Evolutionary conservation across 2,329 filamentous ascomycete genomes (phyloP), one percentile per base, ranked within the genome.

Genomic region (Colletotrichum plurivorum): DNA sequence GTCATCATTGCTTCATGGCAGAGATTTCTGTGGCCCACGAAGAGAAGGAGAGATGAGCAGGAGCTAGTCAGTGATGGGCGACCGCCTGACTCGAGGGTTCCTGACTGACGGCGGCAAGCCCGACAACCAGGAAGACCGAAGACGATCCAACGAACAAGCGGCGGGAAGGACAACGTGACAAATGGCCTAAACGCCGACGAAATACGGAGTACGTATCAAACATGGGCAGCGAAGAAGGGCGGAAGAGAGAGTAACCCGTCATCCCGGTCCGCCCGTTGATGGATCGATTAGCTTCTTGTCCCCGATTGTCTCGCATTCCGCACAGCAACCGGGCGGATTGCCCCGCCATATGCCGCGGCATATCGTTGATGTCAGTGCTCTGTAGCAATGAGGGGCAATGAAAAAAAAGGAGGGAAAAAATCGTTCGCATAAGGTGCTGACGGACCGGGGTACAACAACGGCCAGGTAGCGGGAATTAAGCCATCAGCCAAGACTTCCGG

Each of bases 311-410:
- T 52, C 25, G 53, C 53, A 43, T 43, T 22, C 31, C 54, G 15
- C 31, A 27, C 12, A n/a, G 46, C 16, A 46, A 16, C 16, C 15
- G 45, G 45, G n/a, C 22, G 48, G 52, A 20, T 20, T 13, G 43
- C 41, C 62, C 66, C 66, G 55, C 61, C 49, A 65, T 27, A 48
- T 49, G 45, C 66, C 66, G 66, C 66, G 66, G 66, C 61, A 69
- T 59, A 41, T 36, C 31, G 31, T 51, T 65, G 41, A 45, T 63
- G 64, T 63, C 64, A 63, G 51, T 27, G 31, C 43, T 25, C 31
- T 36, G 10, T 10, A 36, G 31, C 31, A 63, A 52, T 41, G 66
- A 65, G 66, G 54, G 61, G 66, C 66, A 54, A 65, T 36, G 31
- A 63, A 46, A 65, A 45, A 45, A 67, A 52, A 53, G 27, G 9